Evolutionary conservation across 2,329 filamentous ascomycete genomes (phyloP).

Genomic region (Verticillium dahliae): DNA sequence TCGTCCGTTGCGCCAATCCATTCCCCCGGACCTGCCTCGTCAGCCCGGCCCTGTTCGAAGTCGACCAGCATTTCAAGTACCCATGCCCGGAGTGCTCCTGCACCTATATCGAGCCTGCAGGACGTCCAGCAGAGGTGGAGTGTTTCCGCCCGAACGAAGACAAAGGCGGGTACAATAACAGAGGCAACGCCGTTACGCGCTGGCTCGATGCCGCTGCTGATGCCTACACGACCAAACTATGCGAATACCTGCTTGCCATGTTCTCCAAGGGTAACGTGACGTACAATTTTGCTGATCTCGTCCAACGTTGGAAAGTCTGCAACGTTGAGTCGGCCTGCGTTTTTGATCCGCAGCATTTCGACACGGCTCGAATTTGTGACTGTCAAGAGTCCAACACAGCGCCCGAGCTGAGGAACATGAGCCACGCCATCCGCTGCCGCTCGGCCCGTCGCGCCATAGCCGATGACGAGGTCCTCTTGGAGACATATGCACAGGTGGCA

Average conservation of each 20-base stretch:
- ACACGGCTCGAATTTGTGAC: neutral
- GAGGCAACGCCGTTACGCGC: neutral
- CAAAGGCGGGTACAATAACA: neutral
- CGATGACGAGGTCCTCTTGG: neutral
- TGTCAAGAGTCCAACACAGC: neutral
- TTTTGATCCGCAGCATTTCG: constrained; percentile 7
- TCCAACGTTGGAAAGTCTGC: neutral
- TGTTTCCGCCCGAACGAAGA: neutral
- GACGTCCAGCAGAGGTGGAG: neutral
- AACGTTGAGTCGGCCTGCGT: constrained; percentile 8
- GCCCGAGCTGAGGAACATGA: constrained; percentile 5
- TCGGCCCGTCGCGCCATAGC: neutral
- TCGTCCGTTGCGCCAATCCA: constrained; percentile 8
- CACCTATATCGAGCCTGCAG: constrained; percentile 2
- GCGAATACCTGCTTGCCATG: neutral
- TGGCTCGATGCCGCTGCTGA: neutral
- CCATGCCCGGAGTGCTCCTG: constrained; percentile 5
- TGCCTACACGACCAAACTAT: neutral
- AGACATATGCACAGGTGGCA: neutral
- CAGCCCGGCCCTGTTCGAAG: neutral
- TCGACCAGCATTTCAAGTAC: neutral
- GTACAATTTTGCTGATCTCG: neutral
- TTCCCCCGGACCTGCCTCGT: constrained; percentile 3
- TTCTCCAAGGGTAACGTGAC: neutral
- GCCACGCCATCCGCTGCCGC: constrained; percentile 3